These are phyloP conservation scores for Amauroascus verrucosus DNA, from an alignment of 2,329 filamentous ascomycete species.

Conservation along the genomic window DNA sequence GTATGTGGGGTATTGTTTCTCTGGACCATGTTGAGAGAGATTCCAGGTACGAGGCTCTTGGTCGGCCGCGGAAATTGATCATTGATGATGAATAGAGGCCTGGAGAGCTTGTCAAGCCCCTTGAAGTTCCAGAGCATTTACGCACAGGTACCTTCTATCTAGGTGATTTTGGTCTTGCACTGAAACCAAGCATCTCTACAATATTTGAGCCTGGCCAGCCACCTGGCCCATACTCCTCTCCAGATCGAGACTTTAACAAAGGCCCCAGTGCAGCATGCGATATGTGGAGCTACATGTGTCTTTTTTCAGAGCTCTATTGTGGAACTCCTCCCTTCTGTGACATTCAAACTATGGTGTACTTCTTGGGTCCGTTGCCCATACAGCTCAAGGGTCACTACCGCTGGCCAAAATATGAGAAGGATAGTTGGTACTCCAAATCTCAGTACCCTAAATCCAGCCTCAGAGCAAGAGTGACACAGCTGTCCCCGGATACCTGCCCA, in stretches of 20 bases:
- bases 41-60: too few species aligned
- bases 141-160: too few species aligned
- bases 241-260: constrained; percentile 22
- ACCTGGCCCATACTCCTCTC: constrained; percentile 21
- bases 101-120: too few species aligned
- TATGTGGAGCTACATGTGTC: constrained; percentile 27
- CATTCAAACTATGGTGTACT: constrained; percentile 15
- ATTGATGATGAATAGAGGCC: too few species aligned
- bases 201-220: constrained; percentile 14
- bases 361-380: constrained; percentile 22
- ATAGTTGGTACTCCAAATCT: constrained; percentile 23
- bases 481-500: neutral
- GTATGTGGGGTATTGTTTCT: too few species aligned
- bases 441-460: neutral
- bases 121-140: too few species aligned
- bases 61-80: too few species aligned
- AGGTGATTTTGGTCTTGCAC: constrained; percentile 22
- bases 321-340: too few species aligned
- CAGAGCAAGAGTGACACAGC: neutral
- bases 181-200: constrained; percentile 17
- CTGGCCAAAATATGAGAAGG: constrained; percentile 12
- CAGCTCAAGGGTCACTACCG: constrained; percentile 20
- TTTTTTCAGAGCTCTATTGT: constrained; percentile 23
- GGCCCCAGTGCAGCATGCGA: constrained; percentile 22
- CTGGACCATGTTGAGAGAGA: too few species aligned